These are phyloP conservation scores for Orbilia quercus DNA, from an alignment of 2,329 filamentous ascomycete species.

Conservation along the genomic window DNA sequence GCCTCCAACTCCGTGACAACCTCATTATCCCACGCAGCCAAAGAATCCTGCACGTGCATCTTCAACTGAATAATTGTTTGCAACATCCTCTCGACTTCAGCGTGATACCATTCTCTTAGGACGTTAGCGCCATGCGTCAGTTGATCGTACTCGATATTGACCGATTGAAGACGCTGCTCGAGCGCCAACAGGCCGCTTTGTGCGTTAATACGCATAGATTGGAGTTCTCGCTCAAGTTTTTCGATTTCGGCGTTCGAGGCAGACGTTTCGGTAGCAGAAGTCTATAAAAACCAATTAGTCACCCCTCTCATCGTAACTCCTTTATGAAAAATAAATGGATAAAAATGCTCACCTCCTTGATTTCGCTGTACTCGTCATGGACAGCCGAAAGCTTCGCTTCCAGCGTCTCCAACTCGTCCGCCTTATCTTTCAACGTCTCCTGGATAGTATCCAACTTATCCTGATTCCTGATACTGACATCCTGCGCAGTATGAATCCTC, in stretches of 20 bases:
- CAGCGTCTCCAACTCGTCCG: slow-evolving; percentile 88
- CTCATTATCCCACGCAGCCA: slow-evolving; percentile 95
- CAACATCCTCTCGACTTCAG: slow-evolving; percentile 92
- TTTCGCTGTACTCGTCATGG: slow-evolving; percentile 92
- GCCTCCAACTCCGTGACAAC: slow-evolving; percentile 92
- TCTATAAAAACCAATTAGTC: slow-evolving; percentile 60
- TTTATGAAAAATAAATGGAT: background rate
- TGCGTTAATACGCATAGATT: slow-evolving; percentile 85
- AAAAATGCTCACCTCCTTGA: slow-evolving; percentile 73
- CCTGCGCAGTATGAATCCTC: slow-evolving; percentile 80
- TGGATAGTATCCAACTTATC: slow-evolving; percentile 94
- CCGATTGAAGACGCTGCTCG: slow-evolving; percentile 96
- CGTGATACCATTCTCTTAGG: slow-evolving; percentile 96
- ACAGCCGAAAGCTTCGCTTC: slow-evolving; percentile 88
- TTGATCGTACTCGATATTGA: slow-evolving; percentile 96
- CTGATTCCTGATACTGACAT: slow-evolving; percentile 92
- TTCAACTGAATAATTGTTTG: slow-evolving; percentile 99
- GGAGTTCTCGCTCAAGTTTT: slow-evolving; percentile 98
- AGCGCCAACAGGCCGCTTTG: slow-evolving; percentile 88
- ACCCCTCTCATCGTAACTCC: no score
- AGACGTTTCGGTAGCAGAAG: slow-evolving; percentile 85
- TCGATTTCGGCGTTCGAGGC: slow-evolving; percentile 93
- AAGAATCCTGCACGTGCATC: slow-evolving; percentile 89
- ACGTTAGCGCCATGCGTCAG: slow-evolving; percentile 84
- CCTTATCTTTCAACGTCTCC: slow-evolving; percentile 96